phyloP scores from a whole-genome alignment of 441 rosid species.

The Populus hybrid region DNA sequence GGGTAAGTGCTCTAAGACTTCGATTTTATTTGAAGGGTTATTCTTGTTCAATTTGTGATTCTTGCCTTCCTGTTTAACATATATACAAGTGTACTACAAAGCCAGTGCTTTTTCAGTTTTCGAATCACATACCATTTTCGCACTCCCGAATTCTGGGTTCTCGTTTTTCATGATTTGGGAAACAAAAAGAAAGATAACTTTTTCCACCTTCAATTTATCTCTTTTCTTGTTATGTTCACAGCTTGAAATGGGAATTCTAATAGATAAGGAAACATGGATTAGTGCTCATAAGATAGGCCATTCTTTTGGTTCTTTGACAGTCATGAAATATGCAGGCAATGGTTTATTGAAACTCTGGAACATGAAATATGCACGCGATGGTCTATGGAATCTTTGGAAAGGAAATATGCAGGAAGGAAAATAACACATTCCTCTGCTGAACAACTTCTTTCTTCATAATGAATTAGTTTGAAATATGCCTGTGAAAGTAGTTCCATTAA shows the following conservation, averaged over 20 bases:
- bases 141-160: neutral
- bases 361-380: neutral
- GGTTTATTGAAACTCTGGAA: neutral
- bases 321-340: neutral
- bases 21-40: neutral
- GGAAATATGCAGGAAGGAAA: neutral
- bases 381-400: neutral
- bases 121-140: neutral
- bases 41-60: neutral
- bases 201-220: neutral
- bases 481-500: neutral
- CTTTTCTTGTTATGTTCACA: neutral
- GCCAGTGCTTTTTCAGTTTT: neutral
- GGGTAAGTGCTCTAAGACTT: slow-evolving; percentile 22
- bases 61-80: neutral
- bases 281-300: neutral
- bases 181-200: neutral
- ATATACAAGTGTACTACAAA: neutral
- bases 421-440: neutral
- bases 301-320: neutral
- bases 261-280: neutral
- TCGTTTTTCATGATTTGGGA: neutral
- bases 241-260: neutral
- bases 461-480: neutral
- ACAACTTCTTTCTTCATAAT: neutral